A percentile compares a stretch with the other conserved stretches of the same genome.
Evolutionary conservation across 176 grass and related monocot species (phyloP).

Genomic region (Ensete glaucum): DNA sequence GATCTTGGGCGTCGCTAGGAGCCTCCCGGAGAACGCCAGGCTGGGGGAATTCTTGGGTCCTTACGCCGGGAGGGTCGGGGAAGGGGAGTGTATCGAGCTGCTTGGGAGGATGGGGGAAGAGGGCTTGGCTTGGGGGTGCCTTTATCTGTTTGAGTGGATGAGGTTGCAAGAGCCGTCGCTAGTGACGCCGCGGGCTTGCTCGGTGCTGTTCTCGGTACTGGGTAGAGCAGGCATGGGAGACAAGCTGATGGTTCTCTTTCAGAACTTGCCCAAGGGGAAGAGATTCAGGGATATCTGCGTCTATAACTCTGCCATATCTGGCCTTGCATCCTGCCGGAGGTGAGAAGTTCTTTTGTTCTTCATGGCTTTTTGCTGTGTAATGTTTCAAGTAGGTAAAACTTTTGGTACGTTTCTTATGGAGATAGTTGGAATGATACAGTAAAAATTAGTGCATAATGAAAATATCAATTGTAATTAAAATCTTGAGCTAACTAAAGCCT

Average conservation of each 20-base stretch:
- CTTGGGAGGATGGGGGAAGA: constrained; percentile 30
- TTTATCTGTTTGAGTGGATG: constrained; percentile 41
- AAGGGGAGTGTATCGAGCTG: constrained; percentile 34
- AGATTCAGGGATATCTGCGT: constrained; percentile 29
- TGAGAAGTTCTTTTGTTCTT: neutral
- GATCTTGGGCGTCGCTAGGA: constrained; percentile 27
- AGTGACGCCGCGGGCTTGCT: constrained; percentile 19
- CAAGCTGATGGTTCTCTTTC: constrained; percentile 29
- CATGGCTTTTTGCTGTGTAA: neutral
- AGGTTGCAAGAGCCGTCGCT: constrained; percentile 27
- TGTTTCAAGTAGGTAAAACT: neutral
- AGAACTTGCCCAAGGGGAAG: constrained; percentile 25
- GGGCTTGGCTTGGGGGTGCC: constrained; percentile 24
- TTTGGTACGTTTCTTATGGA: no score
- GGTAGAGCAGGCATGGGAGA: constrained; percentile 27
- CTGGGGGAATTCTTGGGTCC: constrained; percentile 19
- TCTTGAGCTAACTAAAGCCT: no score
- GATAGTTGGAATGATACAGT: neutral
- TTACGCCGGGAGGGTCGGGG: constrained; percentile 17
- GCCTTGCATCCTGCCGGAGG: constrained; percentile 32
- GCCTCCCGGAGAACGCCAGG: constrained; percentile 29
- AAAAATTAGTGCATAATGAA: no score
- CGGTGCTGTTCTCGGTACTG: constrained; percentile 22
- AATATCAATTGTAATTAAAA: no score
- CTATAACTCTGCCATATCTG: constrained; percentile 34